phyloP scores from a whole-genome alignment of 257 asterid species.

The Jasminum sambac region DNA sequence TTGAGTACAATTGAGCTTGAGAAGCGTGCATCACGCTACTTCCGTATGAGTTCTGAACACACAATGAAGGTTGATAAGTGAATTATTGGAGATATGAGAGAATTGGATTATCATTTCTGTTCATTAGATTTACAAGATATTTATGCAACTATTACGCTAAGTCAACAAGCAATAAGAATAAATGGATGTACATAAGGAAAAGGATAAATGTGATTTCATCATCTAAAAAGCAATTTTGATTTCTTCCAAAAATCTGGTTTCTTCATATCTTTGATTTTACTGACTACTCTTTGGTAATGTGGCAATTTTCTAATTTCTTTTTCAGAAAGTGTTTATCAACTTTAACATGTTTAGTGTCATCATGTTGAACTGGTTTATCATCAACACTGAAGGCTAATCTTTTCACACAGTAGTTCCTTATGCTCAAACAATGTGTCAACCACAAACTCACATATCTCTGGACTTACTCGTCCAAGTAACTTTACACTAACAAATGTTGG shows the following conservation, averaged over 20 bases:
- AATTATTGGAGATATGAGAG: slow-evolving; percentile 8
- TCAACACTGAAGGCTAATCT: not conserved
- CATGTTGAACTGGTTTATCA: not conserved
- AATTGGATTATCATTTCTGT: not conserved
- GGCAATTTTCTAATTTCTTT: no score
- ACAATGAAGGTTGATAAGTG: slow-evolving; percentile 79
- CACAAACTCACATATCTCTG: not conserved
- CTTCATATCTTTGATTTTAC: not conserved
- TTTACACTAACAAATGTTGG: not conserved
- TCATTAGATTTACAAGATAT: not conserved
- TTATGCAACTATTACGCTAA: not conserved
- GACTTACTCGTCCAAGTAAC: not conserved
- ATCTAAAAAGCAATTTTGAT: not conserved
- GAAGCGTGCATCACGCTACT: slow-evolving; percentile 97
- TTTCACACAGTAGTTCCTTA: not conserved
- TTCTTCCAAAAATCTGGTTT: not conserved
- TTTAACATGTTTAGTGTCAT: not conserved
- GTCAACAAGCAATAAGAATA: not conserved
- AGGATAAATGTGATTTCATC: not conserved
- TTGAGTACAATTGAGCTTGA: slow-evolving; percentile 96
- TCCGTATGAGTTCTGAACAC: slow-evolving; percentile 88
- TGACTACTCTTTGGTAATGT: no score
- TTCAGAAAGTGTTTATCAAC: not conserved
- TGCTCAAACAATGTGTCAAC: not conserved
- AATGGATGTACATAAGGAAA: not conserved